phyloP scores from a whole-genome alignment of 441 rosid genomes.

The Jatropha multifida region DNA sequence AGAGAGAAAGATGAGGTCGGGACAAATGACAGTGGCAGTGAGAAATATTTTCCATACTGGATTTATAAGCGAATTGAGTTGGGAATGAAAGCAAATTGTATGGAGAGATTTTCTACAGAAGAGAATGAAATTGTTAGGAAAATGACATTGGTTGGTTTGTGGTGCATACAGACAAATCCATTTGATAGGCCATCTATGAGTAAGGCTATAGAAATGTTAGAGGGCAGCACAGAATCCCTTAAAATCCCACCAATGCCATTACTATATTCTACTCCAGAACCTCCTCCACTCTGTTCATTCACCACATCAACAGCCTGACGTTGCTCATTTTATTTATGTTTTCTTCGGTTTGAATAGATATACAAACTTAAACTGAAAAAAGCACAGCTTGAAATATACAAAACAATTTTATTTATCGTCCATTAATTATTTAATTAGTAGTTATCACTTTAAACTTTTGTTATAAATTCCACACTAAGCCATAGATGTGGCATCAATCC shows the following conservation, averaged over 20 bases:
- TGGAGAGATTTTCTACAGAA: background rate
- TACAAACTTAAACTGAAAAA: no score
- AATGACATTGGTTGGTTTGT: constrained; percentile 5
- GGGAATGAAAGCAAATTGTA: background rate
- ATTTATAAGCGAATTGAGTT: background rate
- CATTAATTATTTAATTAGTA: no score
- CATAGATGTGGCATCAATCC: no score
- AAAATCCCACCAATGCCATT: constrained; percentile 48
- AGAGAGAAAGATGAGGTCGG: constrained; percentile 12
- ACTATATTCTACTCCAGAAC: constrained; percentile 20
- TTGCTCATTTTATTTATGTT: background rate
- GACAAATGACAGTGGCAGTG: background rate
- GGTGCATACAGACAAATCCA: constrained; percentile 30
- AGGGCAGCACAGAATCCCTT: constrained; percentile 33
- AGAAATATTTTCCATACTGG: constrained; percentile 30
- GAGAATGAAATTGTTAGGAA: constrained; percentile 6
- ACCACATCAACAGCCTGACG: background rate
- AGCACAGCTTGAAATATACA: no score
- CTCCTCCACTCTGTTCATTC: constrained; percentile 5
- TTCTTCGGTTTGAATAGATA: no score
- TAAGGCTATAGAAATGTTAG: constrained; percentile 43
- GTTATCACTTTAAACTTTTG: no score
- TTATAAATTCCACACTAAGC: no score
- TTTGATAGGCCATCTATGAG: constrained; percentile 43
- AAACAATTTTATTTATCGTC: no score